Evolutionary conservation across 2,329 filamentous ascomycete genomes (phyloP).

Genomic region (Lachnellula subtilissima): DNA sequence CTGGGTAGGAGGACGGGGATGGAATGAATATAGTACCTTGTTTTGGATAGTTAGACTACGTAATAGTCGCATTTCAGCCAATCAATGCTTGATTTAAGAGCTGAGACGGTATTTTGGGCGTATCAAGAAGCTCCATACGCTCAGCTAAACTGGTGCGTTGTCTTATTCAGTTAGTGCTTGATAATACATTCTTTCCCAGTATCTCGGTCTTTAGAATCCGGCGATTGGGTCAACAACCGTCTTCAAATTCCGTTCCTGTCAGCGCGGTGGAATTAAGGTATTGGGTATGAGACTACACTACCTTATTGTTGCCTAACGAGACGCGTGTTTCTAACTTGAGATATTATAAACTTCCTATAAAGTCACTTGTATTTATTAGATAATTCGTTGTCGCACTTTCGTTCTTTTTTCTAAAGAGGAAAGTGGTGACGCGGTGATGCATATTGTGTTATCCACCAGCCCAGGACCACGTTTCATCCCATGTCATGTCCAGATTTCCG

Average conservation of each 20-base stretch:
- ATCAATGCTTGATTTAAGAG: not conserved
- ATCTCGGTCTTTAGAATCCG: too few species aligned
- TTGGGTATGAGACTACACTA: not conserved
- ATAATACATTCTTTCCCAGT: not conserved
- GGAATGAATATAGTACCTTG: too few species aligned
- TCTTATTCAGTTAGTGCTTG: slow-evolving; percentile 1
- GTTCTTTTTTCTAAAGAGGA: too few species aligned
- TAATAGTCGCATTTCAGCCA: too few species aligned
- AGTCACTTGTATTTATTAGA: too few species aligned
- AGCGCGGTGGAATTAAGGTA: not conserved
- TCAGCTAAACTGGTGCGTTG: not conserved
- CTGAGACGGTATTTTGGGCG: slow-evolving; percentile 7
- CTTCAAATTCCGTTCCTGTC: not conserved
- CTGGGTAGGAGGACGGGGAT: not conserved
- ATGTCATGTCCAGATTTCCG: too few species aligned
- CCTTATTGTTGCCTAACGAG: not conserved
- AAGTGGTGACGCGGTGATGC: too few species aligned
- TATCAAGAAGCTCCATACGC: not conserved
- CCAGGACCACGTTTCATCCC: too few species aligned
- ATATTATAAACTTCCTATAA: too few species aligned
- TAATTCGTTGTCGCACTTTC: too few species aligned
- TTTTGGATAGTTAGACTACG: too few species aligned
- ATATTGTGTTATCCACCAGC: too few species aligned
- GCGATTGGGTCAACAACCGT: not conserved
- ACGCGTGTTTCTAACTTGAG: not conserved